These are phyloP conservation scores for Phyllosticta citribraziliensis DNA, from an alignment of 2,329 filamentous ascomycete genomes.

Conservation along the genomic window DNA sequence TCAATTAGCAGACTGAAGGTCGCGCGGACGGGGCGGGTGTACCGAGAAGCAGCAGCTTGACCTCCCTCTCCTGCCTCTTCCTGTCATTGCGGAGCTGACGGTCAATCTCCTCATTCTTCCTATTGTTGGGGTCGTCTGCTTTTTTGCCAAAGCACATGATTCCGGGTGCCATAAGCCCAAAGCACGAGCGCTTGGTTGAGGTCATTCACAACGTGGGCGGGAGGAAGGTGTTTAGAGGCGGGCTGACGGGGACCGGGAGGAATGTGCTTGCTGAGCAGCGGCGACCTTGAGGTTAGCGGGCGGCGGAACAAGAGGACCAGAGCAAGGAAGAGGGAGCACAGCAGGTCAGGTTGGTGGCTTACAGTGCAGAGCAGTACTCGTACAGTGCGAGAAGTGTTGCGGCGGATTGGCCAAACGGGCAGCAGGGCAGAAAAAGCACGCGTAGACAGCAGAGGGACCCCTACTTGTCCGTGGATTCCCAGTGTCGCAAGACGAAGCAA, in stretches of 20 bases:
- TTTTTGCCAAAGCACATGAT: constrained; percentile 45
- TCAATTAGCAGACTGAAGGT: not conserved
- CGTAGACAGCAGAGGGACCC: not conserved
- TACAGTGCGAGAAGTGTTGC: not conserved
- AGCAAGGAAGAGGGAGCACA: not conserved
- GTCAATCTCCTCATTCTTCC: constrained; percentile 64
- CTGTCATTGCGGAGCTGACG: constrained; percentile 76
- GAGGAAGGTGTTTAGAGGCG: not conserved
- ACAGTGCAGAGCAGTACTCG: not conserved
- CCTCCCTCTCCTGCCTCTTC: constrained; percentile 74
- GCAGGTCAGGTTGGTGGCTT: not conserved
- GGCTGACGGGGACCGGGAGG: not conserved
- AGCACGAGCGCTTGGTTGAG: not conserved
- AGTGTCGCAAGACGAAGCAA: not conserved
- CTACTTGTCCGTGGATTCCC: not conserved
- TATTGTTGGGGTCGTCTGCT: constrained; percentile 36
- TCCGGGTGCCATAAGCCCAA: constrained; percentile 13
- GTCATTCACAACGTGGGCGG: not conserved
- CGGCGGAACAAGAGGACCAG: not conserved
- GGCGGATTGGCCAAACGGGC: not conserved
- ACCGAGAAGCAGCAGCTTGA: constrained; percentile 92
- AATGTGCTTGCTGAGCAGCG: not conserved
- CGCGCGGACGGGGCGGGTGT: constrained; percentile 26
- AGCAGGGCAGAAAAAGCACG: not conserved
- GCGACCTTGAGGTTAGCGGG: not conserved